Evolutionary conservation across 495 filamentous ascomycete genomes (phyloP).

Genomic region (Articulospora tetracladia): DNA sequence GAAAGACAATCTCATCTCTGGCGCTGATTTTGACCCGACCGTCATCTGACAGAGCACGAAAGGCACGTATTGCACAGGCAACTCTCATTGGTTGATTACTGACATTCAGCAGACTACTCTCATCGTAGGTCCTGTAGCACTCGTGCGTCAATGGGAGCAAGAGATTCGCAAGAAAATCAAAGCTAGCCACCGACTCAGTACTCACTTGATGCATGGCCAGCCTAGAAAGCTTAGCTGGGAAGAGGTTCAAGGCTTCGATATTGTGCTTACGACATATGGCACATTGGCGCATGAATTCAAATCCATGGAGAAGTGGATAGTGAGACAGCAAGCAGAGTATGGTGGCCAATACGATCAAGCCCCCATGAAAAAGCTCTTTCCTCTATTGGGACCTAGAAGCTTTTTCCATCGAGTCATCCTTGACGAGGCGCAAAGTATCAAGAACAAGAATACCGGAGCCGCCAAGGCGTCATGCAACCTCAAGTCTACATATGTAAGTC

Average conservation of each 20-base stretch:
- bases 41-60: constrained; percentile 55
- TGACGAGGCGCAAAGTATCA: constrained; percentile 93
- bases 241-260: constrained; percentile 65
- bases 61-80: constrained; percentile 8
- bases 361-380: constrained; percentile 35
- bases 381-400: constrained; percentile 59
- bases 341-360: constrained; percentile 22
- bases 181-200: constrained; percentile 51
- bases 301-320: constrained; percentile 38
- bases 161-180: constrained; percentile 77
- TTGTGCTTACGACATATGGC: constrained; percentile 89
- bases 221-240: constrained; percentile 49
- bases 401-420: constrained; percentile 84
- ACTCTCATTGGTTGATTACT: constrained; percentile 1
- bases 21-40: constrained; percentile 75
- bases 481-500: constrained; percentile 46
- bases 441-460: constrained; percentile 70
- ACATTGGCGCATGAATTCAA: constrained; percentile 70
- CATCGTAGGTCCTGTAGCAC: constrained; percentile 80
- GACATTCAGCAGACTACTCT: constrained; percentile 62
- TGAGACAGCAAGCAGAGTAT: constrained; percentile 29
- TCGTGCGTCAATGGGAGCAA: constrained; percentile 85
- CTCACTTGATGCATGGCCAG: constrained; percentile 30
- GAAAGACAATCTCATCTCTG: constrained; percentile 89
- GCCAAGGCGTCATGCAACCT: constrained; percentile 60